Conservation (phyloP, 2,329 filamentous ascomycete species). For the Fusarium sp. region DNA sequence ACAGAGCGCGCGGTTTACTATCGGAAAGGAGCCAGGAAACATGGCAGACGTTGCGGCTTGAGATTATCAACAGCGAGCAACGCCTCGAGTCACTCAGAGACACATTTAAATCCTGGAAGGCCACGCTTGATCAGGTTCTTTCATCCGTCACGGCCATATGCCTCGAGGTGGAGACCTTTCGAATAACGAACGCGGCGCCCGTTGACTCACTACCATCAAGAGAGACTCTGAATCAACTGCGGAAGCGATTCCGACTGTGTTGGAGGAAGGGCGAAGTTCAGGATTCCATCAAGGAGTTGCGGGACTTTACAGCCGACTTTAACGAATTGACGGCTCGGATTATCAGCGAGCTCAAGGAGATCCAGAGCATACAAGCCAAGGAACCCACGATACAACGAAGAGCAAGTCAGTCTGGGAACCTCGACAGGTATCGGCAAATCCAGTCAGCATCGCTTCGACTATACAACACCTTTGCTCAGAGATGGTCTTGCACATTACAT, state of each 20-base stretch:
- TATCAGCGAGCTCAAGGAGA: not conserved
- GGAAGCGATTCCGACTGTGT: not conserved
- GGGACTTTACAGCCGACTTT: not conserved
- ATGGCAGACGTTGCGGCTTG: not conserved
- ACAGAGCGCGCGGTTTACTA: not conserved
- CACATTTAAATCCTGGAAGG: not conserved
- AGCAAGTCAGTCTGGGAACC: not conserved
- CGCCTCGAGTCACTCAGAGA: not conserved
- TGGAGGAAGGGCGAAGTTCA: not conserved
- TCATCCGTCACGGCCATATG: not conserved
- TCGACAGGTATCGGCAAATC: not conserved
- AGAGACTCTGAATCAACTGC: not conserved
- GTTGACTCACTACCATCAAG: not conserved
- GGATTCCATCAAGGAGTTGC: not conserved
- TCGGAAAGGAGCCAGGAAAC: not conserved
- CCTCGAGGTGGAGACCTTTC: not conserved
- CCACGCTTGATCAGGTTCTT: not conserved
- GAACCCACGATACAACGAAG: fast-evolving
- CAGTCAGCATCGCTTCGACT: not conserved
- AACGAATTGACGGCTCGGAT: not conserved
- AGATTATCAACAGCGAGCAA: not conserved
- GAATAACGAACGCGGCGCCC: not conserved
- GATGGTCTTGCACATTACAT: not conserved
- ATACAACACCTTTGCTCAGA: not conserved
- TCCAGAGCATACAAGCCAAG: not conserved